phyloP scores from a whole-genome alignment of 441 rosid genomes.

The Croton laevigatus region DNA sequence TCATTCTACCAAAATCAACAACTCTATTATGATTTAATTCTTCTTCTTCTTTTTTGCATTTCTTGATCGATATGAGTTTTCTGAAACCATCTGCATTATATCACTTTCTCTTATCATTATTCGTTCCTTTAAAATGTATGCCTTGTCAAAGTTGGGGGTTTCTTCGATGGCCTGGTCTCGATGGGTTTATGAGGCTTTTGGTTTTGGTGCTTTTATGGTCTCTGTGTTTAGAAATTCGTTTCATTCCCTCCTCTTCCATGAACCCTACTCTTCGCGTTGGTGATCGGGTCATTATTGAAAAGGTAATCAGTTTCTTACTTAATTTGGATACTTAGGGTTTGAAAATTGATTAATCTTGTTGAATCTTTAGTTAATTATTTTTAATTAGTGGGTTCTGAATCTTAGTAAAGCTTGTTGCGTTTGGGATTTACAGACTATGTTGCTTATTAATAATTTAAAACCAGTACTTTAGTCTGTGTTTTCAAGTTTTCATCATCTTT shows the following conservation, averaged over 20 bases:
- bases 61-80: constrained; percentile 31
- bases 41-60: not conserved
- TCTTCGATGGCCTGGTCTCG: constrained; percentile 43
- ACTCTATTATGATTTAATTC: not conserved
- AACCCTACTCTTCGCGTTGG: constrained; percentile 91
- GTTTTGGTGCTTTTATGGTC: constrained; percentile 43
- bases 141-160: constrained; percentile 44
- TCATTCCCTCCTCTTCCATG: constrained; percentile 90
- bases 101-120: constrained; percentile 17
- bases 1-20: not conserved
- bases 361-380: too few species aligned
- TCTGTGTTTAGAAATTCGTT: constrained; percentile 67
- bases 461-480: too few species aligned
- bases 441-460: too few species aligned
- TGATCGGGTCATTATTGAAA: constrained; percentile 79
- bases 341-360: not conserved
- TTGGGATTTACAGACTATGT: not conserved
- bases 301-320: constrained; percentile 34
- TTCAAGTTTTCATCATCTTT: not conserved
- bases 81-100: constrained; percentile 33
- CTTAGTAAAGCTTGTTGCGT: not conserved
- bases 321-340: not conserved
- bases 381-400: not conserved
- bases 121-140: constrained; percentile 33
- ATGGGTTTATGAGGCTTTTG: constrained; percentile 30